These are phyloP conservation scores for Wickerhamomyces kurtzmanii DNA, from an alignment of 805 yeast genomes.

Conservation along the genomic window DNA sequence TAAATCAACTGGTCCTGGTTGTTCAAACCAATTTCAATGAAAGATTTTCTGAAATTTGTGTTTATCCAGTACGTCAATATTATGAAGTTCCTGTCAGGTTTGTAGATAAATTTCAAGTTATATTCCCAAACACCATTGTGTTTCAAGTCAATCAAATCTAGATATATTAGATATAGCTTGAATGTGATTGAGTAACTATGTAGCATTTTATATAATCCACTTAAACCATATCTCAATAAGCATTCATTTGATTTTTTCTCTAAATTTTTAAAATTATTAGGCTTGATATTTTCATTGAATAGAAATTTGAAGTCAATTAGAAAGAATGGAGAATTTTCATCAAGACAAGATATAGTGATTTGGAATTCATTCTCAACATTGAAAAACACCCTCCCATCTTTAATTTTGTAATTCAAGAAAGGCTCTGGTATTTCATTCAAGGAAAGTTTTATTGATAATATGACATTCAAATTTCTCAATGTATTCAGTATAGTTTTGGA, in stretches of 20 bases:
- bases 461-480: conserved; percentile 59
- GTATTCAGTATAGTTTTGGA: conserved; percentile 49
- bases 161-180: conserved; percentile 50
- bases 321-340: conserved; percentile 60
- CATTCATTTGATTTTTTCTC: conserved; percentile 48
- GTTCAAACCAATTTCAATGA: conserved; percentile 54
- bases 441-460: conserved; percentile 68
- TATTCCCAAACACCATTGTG: conserved; percentile 47
- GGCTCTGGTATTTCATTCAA: conserved; percentile 54
- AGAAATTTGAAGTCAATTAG: conserved; percentile 67
- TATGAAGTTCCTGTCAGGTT: conserved; percentile 42
- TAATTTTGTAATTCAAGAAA: conserved; percentile 53
- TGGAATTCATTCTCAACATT: conserved; percentile 56
- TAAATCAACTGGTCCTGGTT: conserved; percentile 35
- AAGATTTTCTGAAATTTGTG: conserved; percentile 37
- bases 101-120: conserved; percentile 47
- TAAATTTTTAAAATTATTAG: conserved; percentile 24
- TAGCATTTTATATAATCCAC: conserved; percentile 45
- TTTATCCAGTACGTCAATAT: conserved; percentile 58
- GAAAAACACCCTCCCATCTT: conserved; percentile 70
- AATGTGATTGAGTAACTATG: conserved; percentile 53
- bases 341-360: conserved; percentile 70
- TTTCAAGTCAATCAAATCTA: conserved; percentile 43
- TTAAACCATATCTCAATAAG: conserved; percentile 33
- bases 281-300: conserved; percentile 25